Conservation (phyloP, 257 asterid genomes). For the Scutellaria baicalensis region DNA sequence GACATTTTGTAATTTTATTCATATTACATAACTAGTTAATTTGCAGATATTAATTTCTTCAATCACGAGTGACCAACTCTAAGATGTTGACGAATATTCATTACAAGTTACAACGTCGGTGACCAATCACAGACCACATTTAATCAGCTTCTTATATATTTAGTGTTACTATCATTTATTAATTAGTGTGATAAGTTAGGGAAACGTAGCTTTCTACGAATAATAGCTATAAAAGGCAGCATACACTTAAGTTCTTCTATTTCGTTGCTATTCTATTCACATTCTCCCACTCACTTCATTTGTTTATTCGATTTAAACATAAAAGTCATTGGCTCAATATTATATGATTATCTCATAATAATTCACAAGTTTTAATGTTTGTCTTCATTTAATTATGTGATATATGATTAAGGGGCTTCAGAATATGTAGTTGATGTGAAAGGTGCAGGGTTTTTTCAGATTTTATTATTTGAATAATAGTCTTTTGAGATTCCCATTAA, state of each 20-base stretch:
- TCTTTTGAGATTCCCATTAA: background rate
- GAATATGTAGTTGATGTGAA: background rate
- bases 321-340: background rate
- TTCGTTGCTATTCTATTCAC: background rate
- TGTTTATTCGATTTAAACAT: background rate
- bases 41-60: no score
- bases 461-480: background rate
- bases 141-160: background rate
- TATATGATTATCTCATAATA: background rate
- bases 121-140: slow-evolving; percentile 10
- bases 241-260: no score
- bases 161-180: background rate
- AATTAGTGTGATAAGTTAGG: background rate
- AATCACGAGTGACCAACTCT: no score
- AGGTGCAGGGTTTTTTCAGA: background rate
- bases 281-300: slow-evolving; percentile 9
- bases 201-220: no score
- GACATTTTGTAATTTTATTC: no score
- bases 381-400: no score
- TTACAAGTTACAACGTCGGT: background rate
- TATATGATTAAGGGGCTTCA: background rate
- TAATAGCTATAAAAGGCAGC: background rate
- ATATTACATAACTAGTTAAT: no score
- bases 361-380: background rate
- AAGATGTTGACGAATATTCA: background rate